These are phyloP conservation scores for Aspergillus sp. DNA, from an alignment of 2,329 filamentous ascomycete species.

Conservation along the genomic window DNA sequence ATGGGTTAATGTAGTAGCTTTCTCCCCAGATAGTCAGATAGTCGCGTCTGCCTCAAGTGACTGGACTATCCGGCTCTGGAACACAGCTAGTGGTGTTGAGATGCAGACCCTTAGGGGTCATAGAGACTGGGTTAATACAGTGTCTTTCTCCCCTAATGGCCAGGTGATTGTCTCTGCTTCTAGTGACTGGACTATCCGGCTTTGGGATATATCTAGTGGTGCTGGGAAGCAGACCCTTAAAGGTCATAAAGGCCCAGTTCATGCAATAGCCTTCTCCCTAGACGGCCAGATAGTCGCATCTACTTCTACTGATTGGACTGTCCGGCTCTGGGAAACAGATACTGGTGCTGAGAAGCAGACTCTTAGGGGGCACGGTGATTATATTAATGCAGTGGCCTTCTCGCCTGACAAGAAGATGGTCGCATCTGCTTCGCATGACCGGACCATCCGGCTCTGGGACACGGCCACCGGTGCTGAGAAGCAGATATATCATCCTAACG, in stretches of 20 bases:
- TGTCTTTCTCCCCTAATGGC: neutral
- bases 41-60: neutral
- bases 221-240: neutral
- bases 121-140: neutral
- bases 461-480: no score
- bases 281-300: neutral
- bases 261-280: neutral
- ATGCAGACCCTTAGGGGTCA: neutral
- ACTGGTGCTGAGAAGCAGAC: neutral
- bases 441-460: neutral
- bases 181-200: neutral
- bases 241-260: neutral
- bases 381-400: neutral
- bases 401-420: neutral
- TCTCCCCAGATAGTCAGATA: neutral
- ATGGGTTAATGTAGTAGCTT: no score
- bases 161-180: neutral
- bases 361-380: neutral
- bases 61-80: neutral
- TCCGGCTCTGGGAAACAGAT: no score
- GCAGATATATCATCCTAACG: neutral
- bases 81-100: no score
- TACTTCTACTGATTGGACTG: neutral
- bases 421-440: neutral
- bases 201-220: no score